These are phyloP conservation scores for Hypoxylon fragiforme DNA, from an alignment of 495 filamentous ascomycete genomes.

Conservation along the genomic window DNA sequence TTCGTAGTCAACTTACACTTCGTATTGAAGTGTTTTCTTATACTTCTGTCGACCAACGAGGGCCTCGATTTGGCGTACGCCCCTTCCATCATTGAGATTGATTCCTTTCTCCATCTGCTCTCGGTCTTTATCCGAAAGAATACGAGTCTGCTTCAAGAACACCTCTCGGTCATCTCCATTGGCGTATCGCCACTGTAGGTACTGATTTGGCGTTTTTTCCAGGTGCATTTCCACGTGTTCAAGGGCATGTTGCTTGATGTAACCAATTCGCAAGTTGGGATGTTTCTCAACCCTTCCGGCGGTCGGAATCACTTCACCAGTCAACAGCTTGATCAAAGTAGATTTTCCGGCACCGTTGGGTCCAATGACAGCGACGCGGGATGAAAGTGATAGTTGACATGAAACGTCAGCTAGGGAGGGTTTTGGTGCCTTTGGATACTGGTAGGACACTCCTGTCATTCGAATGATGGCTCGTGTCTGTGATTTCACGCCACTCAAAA, in stretches of 20 bases:
- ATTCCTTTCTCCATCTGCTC: constrained; percentile 88
- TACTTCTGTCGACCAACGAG: constrained; percentile 96
- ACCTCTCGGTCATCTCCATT: constrained; percentile 97
- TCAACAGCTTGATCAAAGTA: constrained; percentile 95
- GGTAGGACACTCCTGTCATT: constrained; percentile 88
- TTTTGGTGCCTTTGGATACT: constrained; percentile 83
- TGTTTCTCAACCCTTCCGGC: constrained; percentile 94
- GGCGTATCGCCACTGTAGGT: constrained; percentile 97
- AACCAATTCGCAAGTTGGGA: constrained; percentile 96
- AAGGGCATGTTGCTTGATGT: constrained; percentile 98
- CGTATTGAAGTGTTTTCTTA: constrained; percentile 99
- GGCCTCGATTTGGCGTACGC: constrained; percentile 75
- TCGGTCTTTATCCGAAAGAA: constrained; percentile 81
- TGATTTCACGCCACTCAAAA: constrained; percentile 93
- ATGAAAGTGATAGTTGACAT: constrained; percentile 83
- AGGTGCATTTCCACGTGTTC: constrained; percentile 99
- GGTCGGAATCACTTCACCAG: constrained; percentile 91
- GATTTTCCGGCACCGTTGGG: constrained; percentile 98
- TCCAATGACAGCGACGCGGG: constrained; percentile 92
- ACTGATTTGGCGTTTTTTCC: constrained; percentile 98
- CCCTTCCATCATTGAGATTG: constrained; percentile 80
- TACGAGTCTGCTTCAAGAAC: constrained; percentile 93
- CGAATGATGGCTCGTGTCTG: constrained; percentile 89
- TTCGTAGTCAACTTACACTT: constrained; percentile 64
- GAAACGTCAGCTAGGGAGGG: constrained; percentile 88